Percentiles rank a stretch among this genome's conserved stretches.
These are phyloP conservation scores for Pyrrhoderma noxium DNA, from an alignment of 1,284 basidiomycete genomes.

Conservation along the genomic window DNA sequence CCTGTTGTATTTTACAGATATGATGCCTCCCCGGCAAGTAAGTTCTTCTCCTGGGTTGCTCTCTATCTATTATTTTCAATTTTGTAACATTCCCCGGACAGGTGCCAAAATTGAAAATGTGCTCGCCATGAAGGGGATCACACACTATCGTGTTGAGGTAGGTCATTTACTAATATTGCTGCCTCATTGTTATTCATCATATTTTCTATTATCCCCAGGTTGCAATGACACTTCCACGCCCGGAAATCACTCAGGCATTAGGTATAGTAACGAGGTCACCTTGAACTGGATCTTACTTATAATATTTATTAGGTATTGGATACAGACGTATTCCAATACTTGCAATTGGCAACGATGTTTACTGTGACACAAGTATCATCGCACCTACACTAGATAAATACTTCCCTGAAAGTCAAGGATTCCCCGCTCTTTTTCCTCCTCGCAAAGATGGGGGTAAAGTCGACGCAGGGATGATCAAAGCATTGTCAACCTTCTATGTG, in stretches of 20 bases:
- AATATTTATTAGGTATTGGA: slow-evolving; percentile 23
- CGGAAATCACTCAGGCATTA: slow-evolving; percentile 43
- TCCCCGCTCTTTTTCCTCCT: slow-evolving; percentile 41
- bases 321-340: slow-evolving; percentile 52
- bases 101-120: slow-evolving; percentile 46
- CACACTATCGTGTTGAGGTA: slow-evolving; percentile 42
- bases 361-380: slow-evolving; percentile 39
- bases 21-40: slow-evolving; percentile 37
- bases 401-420: slow-evolving; percentile 40
- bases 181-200: background rate
- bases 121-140: slow-evolving; percentile 41
- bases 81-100: slow-evolving; percentile 26
- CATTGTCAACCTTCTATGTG: slow-evolving; percentile 38
- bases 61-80: background rate
- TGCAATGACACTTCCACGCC: slow-evolving; percentile 41
- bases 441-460: slow-evolving; percentile 33
- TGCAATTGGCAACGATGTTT: slow-evolving; percentile 49
- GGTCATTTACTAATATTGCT: slow-evolving; percentile 1
- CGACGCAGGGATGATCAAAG: slow-evolving; percentile 41
- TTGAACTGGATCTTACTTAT: background rate
- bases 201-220: slow-evolving; percentile 30
- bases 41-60: slow-evolving; percentile 20
- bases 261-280: slow-evolving; percentile 23
- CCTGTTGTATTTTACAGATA: slow-evolving; percentile 13
- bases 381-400: slow-evolving; percentile 30